Base-by-base conservation (phyloP, 495 filamentous ascomycete species). In the Xylaria sp. region DNA sequence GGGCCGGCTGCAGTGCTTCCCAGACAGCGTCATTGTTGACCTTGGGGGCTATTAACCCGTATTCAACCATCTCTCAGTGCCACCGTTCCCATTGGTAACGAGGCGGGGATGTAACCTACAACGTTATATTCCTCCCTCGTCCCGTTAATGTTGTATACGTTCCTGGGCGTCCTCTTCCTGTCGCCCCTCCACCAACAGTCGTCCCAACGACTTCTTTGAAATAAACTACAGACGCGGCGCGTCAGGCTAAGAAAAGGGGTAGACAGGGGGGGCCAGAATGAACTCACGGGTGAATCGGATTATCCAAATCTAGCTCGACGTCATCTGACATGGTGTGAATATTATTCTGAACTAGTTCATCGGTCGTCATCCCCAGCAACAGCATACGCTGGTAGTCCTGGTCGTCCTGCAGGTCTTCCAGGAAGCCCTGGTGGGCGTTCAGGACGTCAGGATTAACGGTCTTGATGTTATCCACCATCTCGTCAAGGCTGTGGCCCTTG, bases 1-100 rank as follows among this genome's bases (percentile, higher is more conserved):
- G 48, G 1, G 77, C 78, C 8, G 81, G 80, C 24, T 80, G 77
- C 3, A 83, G n/a, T 0, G 80, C 81, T 5, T 41, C 17, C 80
- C 81, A 82, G 5, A 83, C 14, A 1, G 31, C 21, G 15, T 80
- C 75, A 37, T 82, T 77, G 1, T 24, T 74, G 37, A 1, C 29
- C 79, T 77, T 44, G 26, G 21, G 35, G 43, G 21, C 41, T 48
- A 70, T 52, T 40, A 52, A 52, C 26, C 21, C 21, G 5, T 44
- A 5, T 67, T 48, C 62, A 48, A 48, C 62, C n/a, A n/a, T 3
- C 11, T 33, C 69, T 64, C 24, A 14, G 5, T 29, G 44, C 48
- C 17, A 26, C n/a, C 53, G 40, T 9, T 53, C 33, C 29, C 61
- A 46, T 26, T 9, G 37, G 53, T 37, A 43, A 53, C 14, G 9